Conservation (phyloP, 2,329 filamentous ascomycete species). For the Claviceps monticola region DNA sequence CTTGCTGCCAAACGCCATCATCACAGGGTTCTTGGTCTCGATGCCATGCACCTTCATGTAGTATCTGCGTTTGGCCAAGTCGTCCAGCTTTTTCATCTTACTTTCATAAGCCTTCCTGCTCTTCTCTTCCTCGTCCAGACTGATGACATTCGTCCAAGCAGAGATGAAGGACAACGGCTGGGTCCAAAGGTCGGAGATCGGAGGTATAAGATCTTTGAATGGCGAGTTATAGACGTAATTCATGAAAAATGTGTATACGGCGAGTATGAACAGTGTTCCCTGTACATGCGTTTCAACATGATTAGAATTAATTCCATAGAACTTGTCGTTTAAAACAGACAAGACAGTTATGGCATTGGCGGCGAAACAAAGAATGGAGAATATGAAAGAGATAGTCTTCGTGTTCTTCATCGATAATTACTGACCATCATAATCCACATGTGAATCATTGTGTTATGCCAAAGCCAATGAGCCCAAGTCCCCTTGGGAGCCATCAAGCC, state of each 20-base stretch:
- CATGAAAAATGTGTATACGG: slow-evolving; percentile 56
- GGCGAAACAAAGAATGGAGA: background rate
- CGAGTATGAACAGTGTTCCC: slow-evolving; percentile 56
- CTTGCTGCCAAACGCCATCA: slow-evolving; percentile 26
- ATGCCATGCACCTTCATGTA: slow-evolving; percentile 80
- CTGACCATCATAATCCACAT: slow-evolving; percentile 70
- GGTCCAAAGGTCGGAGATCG: slow-evolving; percentile 50
- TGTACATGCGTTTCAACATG: slow-evolving; percentile 13
- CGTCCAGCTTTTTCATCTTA: slow-evolving; percentile 61
- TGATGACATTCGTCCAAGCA: slow-evolving; percentile 57
- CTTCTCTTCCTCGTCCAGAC: slow-evolving; percentile 61
- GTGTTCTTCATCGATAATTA: background rate
- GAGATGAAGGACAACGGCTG: slow-evolving; percentile 56
- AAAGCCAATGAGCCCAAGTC: slow-evolving; percentile 72
- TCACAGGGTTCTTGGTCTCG: slow-evolving; percentile 46
- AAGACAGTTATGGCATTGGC: background rate
- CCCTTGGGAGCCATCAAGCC: slow-evolving; percentile 78
- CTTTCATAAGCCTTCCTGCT: slow-evolving; percentile 56
- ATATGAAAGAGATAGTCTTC: background rate
- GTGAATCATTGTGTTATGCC: slow-evolving; percentile 65
- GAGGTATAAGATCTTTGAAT: slow-evolving; percentile 65
- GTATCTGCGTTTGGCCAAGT: slow-evolving; percentile 73
- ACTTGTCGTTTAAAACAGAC: too few relatives aligned
- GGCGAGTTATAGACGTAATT: slow-evolving; percentile 72
- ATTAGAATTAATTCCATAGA: background rate